A percentile compares a stretch with the other conserved stretches of the same genome.
These are phyloP conservation scores for Tetrahymena elliotti DNA, from an alignment of 73 alveolate genomes.

Conservation along the genomic window DNA sequence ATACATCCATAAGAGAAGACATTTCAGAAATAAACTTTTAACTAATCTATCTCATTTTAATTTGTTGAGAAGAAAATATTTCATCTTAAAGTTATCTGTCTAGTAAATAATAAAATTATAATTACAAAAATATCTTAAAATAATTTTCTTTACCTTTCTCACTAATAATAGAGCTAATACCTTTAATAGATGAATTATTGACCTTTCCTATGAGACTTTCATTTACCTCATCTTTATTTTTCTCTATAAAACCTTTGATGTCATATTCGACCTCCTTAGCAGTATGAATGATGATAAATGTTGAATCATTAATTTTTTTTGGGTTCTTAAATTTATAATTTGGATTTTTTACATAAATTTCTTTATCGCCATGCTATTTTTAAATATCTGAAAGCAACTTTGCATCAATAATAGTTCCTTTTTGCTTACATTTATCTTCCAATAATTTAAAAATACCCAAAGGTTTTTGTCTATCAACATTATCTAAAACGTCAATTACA, in stretches of 20 bases:
- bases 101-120: too few species aligned
- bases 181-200: not conserved
- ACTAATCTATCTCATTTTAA: slow-evolving; percentile 54
- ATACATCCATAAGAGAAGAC: slow-evolving; percentile 70
- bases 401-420: slow-evolving; percentile 10
- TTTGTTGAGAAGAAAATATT: not conserved
- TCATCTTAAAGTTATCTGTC: not conserved
- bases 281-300: slow-evolving; percentile 68
- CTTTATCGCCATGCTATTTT: slow-evolving; percentile 3
- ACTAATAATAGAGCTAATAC: slow-evolving; percentile 2
- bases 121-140: not conserved
- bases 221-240: slow-evolving; percentile 73
- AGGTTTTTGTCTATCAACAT: not conserved
- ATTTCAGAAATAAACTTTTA: slow-evolving; percentile 65
- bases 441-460: slow-evolving; percentile 29
- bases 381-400: slow-evolving; percentile 2
- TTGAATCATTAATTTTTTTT: slow-evolving; percentile 19
- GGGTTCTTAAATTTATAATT: slow-evolving; percentile 15
- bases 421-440: slow-evolving; percentile 19
- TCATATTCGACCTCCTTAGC: slow-evolving; percentile 88
- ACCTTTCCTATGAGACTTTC: not conserved
- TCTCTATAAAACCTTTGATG: slow-evolving; percentile 73
- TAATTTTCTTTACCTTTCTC: slow-evolving; percentile 29
- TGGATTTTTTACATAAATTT: not conserved
- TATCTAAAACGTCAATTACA: slow-evolving; percentile 27